Conservation (phyloP, 148 eudicot species). For the Hydrangea macrophylla region DNA sequence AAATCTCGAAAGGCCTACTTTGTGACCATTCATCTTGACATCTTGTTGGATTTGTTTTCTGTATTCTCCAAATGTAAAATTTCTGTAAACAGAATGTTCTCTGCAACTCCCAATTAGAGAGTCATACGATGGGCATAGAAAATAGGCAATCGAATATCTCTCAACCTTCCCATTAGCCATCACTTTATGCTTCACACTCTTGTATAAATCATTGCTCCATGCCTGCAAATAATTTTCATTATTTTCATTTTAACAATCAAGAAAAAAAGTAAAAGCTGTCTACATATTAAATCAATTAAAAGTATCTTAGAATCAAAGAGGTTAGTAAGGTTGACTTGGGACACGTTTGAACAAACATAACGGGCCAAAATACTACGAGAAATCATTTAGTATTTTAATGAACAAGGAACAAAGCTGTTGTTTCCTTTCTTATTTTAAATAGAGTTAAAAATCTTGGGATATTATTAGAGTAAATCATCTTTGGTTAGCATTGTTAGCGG, state of each 20-base stretch:
- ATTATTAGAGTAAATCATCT: too few relatives aligned
- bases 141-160: slow-evolving; percentile 34
- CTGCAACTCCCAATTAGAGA: slow-evolving; percentile 21
- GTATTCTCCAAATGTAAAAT: slow-evolving; percentile 28
- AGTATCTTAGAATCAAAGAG: not conserved
- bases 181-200: slow-evolving; percentile 36
- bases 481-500: too few relatives aligned
- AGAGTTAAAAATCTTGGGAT: too few relatives aligned
- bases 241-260: not conserved
- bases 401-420: too few relatives aligned
- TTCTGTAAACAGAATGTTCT: slow-evolving; percentile 20
- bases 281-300: not conserved
- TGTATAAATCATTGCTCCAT: slow-evolving; percentile 37
- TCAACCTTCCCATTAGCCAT: slow-evolving; percentile 24
- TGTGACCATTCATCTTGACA: slow-evolving; percentile 20
- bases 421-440: too few relatives aligned
- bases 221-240: slow-evolving; percentile 32
- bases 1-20: slow-evolving; percentile 33
- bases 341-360: not conserved
- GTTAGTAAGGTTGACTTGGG: not conserved
- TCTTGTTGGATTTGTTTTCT: slow-evolving; percentile 27
- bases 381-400: too few relatives aligned
- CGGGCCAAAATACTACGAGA: not conserved
- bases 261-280: not conserved
- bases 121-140: slow-evolving; percentile 32